A percentile compares a stretch with the other conserved stretches of the same genome.
phyloP scores from a whole-genome alignment of 306 rosid species.

The Cucumis sativus region Cucumber_9930_V3 NC_026655.2:10973501-10974000 shows the following conservation, averaged over 20 bases:
- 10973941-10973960: conserved; percentile 17
- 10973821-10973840: background rate
- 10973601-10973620: background rate
- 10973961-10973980: conserved; percentile 30
- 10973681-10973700: background rate
- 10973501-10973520: conserved; percentile 13
- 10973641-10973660: background rate
- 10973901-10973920: conserved; percentile 1
- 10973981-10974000: conserved; percentile 49
- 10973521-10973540: conserved; percentile 23
- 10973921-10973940: background rate
- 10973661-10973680: background rate
- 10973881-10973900: background rate
- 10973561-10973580: background rate
- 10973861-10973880: background rate
- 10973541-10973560: background rate
- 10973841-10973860: background rate
- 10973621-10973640: background rate
- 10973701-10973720: background rate
- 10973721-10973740: background rate
- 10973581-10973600: background rate
- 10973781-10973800: conserved; percentile 1
- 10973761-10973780: background rate
- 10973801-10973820: background rate
- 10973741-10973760: background rate